These are phyloP conservation scores for Rhizomucor miehei DNA, from an alignment of 371 early-diverging fungal genomes.

Conservation along the genomic window DNA sequence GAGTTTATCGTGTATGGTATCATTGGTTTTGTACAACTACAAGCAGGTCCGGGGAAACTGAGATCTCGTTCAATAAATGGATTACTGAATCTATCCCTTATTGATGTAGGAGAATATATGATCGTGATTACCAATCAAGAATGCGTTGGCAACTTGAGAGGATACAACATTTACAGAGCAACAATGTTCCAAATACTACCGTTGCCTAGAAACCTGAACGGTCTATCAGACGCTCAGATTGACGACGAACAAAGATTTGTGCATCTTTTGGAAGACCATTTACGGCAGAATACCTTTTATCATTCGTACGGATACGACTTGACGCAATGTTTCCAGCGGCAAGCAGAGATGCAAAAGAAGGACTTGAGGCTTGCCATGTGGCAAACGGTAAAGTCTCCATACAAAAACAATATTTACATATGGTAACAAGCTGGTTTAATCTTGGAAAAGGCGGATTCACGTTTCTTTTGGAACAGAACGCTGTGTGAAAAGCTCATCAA, in stretches of 20 bases:
- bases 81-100: too few relatives aligned
- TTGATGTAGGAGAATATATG: conserved; percentile 41
- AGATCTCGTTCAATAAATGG: too few relatives aligned
- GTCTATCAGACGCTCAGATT: conserved; percentile 20
- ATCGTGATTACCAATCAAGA: conserved; percentile 79
- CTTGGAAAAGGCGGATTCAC: conserved; percentile 72
- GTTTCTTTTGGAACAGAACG: conserved; percentile 90
- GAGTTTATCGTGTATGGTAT: conserved; percentile 55
- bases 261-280: conserved; percentile 60
- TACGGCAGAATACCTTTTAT: conserved; percentile 68
- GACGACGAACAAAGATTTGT: conserved; percentile 78
- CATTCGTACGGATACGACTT: conserved; percentile 84
- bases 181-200: conserved; percentile 74
- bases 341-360: conserved; percentile 19
- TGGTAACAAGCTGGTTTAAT: not conserved
- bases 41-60: conserved; percentile 51
- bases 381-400: conserved; percentile 26
- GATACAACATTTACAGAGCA: conserved; percentile 71
- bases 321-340: conserved; percentile 79
- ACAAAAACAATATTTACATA: not conserved
- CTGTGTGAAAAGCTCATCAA: conserved; percentile 63
- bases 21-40: conserved; percentile 71
- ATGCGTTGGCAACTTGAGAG: conserved; percentile 58
- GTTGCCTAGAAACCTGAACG: conserved; percentile 48
- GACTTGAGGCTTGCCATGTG: conserved; percentile 12